These are phyloP conservation scores for Draba incana DNA, from an alignment of 345 rosid species.

Conservation along the genomic window DNA sequence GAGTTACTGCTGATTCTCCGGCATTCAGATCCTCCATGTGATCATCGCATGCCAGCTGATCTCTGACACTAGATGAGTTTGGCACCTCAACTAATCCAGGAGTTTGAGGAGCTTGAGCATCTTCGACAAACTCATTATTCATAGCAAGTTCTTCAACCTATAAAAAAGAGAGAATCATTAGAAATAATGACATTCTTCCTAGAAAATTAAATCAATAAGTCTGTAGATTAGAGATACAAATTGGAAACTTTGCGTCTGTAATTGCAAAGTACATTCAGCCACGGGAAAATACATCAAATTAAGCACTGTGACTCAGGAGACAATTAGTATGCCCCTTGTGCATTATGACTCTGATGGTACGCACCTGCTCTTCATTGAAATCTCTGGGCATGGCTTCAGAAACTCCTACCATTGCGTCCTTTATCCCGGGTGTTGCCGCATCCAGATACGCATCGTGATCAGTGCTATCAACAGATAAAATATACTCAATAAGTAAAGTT, in stretches of 20 bases:
- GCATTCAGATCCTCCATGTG: constrained; percentile 59
- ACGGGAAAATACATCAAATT: neutral
- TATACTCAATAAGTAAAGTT: constrained; percentile 22
- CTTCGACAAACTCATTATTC: constrained; percentile 58
- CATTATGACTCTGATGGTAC: constrained; percentile 16
- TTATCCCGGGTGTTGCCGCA: constrained; percentile 42
- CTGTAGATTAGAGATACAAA: neutral
- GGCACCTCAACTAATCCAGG: constrained; percentile 86
- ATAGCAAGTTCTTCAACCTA: constrained; percentile 56
- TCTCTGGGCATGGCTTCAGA: constrained; percentile 51
- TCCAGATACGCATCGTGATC: constrained; percentile 52
- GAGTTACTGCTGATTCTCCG: constrained; percentile 38
- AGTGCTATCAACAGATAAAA: constrained; percentile 52
- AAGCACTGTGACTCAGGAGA: constrained; percentile 14
- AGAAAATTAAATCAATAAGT: constrained; percentile 16
- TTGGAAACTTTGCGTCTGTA: neutral
- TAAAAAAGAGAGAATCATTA: constrained; percentile 32
- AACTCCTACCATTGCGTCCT: constrained; percentile 39
- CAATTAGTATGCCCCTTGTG: constrained; percentile 20
- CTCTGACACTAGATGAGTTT: constrained; percentile 64
- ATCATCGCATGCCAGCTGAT: constrained; percentile 65
- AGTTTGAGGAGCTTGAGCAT: constrained; percentile 90
- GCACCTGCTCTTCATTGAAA: constrained; percentile 63
- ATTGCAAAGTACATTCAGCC: constrained; percentile 11
- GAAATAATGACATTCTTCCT: constrained; percentile 3